Evolutionary conservation across 2,329 filamentous ascomycete species (phyloP).

Genomic region (Penicillium sp.): DNA sequence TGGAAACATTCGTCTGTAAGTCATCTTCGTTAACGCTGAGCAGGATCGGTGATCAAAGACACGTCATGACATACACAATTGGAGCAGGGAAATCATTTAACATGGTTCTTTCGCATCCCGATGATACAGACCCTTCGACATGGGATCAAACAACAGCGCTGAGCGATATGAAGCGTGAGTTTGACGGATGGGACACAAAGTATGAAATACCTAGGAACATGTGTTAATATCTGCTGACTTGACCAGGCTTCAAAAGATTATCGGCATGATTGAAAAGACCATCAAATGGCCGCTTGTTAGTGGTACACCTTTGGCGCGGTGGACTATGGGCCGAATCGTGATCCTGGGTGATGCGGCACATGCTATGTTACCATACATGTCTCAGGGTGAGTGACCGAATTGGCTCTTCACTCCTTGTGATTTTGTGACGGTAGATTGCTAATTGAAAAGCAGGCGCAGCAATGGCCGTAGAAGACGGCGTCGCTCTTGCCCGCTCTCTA

Average conservation of each 20-base stretch:
- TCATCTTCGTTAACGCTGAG: neutral
- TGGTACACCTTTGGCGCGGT: slow-evolving; percentile 1
- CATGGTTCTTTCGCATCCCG: slow-evolving; percentile 47
- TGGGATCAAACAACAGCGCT: slow-evolving; percentile 20
- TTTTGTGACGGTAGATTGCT: too few species aligned
- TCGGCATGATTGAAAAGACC: slow-evolving; percentile 18
- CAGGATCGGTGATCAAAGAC: slow-evolving; percentile 30
- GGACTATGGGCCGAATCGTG: neutral
- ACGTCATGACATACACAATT: slow-evolving; percentile 48
- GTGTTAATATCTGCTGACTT: neutral
- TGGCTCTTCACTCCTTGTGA: neutral
- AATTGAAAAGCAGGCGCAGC: slow-evolving; percentile 34
- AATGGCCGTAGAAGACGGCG: slow-evolving; percentile 47
- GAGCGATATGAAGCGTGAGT: slow-evolving; percentile 31
- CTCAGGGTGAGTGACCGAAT: slow-evolving; percentile 1
- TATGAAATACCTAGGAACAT: neutral
- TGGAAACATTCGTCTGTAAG: neutral
- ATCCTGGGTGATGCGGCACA: slow-evolving; percentile 10
- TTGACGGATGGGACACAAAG: slow-evolving; percentile 22
- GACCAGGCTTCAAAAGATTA: slow-evolving; percentile 11
- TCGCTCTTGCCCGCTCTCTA: slow-evolving; percentile 37
- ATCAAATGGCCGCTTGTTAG: slow-evolving; percentile 30
- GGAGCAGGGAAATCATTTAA: slow-evolving; percentile 45
- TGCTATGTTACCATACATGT: slow-evolving; percentile 12
- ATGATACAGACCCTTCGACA: slow-evolving; percentile 31